Percentiles rank a stretch among this genome's conserved stretches.
phyloP scores from a whole-genome alignment of 176 grass and related monocot genomes.

The Aegilops sharonensis region DNA sequence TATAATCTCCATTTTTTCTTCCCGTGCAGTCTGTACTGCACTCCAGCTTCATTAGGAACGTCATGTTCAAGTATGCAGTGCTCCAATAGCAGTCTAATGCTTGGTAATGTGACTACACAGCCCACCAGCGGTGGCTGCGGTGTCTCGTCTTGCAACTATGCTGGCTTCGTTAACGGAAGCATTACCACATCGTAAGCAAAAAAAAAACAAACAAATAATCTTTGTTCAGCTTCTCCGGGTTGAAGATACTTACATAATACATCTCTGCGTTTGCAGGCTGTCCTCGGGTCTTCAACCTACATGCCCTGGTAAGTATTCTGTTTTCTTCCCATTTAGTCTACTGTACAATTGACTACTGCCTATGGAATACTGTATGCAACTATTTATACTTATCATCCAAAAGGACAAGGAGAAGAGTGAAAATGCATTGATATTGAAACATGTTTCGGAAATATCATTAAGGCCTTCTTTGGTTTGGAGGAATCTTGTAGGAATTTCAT shows the following conservation, averaged over 20 bases:
- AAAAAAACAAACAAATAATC: background rate
- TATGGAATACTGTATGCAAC: background rate
- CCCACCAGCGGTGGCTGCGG: slow-evolving; percentile 75
- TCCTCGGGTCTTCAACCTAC: slow-evolving; percentile 64
- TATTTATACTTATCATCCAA: background rate
- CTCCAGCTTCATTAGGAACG: slow-evolving; percentile 54
- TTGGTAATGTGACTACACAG: slow-evolving; percentile 70
- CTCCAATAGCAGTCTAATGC: slow-evolving; percentile 73
- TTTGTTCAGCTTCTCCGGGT: slow-evolving; percentile 1
- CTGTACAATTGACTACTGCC: background rate
- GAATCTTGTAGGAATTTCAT: too few relatives aligned
- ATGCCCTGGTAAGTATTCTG: slow-evolving; percentile 73
- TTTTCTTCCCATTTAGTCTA: background rate
- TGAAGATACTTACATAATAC: background rate
- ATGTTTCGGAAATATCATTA: background rate
- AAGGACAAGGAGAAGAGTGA: slow-evolving; percentile 2
- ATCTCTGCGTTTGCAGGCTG: slow-evolving; percentile 44
- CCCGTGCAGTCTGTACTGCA: slow-evolving; percentile 70
- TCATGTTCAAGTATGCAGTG: slow-evolving; percentile 95
- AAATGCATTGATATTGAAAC: background rate
- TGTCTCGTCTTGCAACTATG: slow-evolving; percentile 79
- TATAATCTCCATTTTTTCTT: slow-evolving; percentile 22
- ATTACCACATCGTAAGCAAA: slow-evolving; percentile 71
- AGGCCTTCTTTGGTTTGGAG: too few relatives aligned
- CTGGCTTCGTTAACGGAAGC: slow-evolving; percentile 73